Evolutionary conservation across 1,139 yeast species (phyloP).

Genomic region (Kurtzmaniella quercitrusa): DNA sequence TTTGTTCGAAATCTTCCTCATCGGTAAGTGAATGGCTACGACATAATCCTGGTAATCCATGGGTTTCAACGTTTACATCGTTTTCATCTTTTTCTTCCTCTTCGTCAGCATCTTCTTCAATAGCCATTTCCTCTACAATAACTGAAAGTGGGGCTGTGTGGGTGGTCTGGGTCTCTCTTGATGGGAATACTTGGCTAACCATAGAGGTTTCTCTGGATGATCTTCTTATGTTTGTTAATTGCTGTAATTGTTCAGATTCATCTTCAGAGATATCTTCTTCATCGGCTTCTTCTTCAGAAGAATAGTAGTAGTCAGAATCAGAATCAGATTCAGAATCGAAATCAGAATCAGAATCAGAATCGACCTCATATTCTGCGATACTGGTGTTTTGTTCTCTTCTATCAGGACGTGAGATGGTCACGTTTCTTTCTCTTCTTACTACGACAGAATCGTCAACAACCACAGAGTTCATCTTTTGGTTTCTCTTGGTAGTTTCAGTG

Average conservation of each 20-base stretch:
- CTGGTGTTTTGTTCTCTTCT: conserved; percentile 15
- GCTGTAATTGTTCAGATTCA: not conserved
- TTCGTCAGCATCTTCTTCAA: conserved; percentile 1
- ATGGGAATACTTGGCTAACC: not conserved
- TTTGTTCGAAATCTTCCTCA: conserved; percentile 7
- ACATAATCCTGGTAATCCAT: conserved; percentile 6
- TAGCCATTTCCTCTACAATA: conserved; percentile 1
- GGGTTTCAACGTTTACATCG: conserved; percentile 4
- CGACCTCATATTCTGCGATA: conserved; percentile 35
- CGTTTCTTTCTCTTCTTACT: conserved; percentile 9
- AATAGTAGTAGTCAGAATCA: conserved; percentile 13
- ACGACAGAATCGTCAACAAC: conserved; percentile 19
- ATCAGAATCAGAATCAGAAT: conserved; percentile 20
- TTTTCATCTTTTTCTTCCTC: conserved; percentile 5
- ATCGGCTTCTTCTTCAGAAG: conserved; percentile 8
- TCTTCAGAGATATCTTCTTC: conserved; percentile 12
- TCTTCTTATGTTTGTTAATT: conserved; percentile 2
- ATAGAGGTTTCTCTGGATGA: conserved; percentile 5
- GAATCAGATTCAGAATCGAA: conserved; percentile 15
- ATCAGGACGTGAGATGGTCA: conserved; percentile 6
- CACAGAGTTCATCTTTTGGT: conserved; percentile 12
- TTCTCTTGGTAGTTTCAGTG: conserved; percentile 28
- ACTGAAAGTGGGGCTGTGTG: not conserved
- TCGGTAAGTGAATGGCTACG: conserved; percentile 6
- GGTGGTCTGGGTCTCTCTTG: not conserved